These are phyloP conservation scores for Fusarium tuaranense DNA, from an alignment of 2,329 filamentous ascomycete genomes.

Conservation along the genomic window DNA sequence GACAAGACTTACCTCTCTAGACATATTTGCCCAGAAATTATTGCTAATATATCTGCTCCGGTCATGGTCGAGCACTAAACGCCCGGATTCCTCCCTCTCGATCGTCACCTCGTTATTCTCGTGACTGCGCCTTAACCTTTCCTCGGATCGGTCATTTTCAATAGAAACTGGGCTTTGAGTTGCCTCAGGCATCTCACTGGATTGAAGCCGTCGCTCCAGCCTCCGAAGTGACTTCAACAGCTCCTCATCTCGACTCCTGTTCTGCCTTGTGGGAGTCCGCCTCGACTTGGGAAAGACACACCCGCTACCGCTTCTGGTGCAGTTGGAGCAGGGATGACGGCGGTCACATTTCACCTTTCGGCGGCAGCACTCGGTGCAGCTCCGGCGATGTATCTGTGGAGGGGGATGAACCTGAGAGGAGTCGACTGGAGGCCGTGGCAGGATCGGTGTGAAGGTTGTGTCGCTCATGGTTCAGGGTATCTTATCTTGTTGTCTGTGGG, in stretches of 20 bases:
- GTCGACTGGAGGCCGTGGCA: not conserved
- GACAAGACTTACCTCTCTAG: not conserved
- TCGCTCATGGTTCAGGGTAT: no score
- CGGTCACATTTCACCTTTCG: slow-evolving; percentile 5
- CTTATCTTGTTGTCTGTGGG: no score
- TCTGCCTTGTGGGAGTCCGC: not conserved
- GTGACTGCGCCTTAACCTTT: not conserved
- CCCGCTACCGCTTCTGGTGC: not conserved
- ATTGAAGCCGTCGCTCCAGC: slow-evolving; percentile 1
- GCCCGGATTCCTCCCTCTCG: not conserved
- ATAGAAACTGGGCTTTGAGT: not conserved
- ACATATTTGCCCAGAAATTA: slow-evolving; percentile 4
- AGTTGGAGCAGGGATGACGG: slow-evolving; percentile 1
- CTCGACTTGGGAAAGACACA: slow-evolving; percentile 1
- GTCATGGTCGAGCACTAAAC: not conserved
- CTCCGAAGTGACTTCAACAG: not conserved
- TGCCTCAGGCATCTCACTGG: not conserved
- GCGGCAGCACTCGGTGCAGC: slow-evolving; percentile 3
- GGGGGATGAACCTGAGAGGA: not conserved
- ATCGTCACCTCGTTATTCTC: not conserved
- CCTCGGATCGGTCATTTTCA: not conserved
- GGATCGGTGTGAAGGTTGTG: not conserved
- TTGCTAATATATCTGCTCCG: not conserved
- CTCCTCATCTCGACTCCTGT: not conserved
- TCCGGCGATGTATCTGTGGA: not conserved